These are phyloP conservation scores for Ottelia alismoides DNA, from an alignment of 106 monocot genomes.

Conservation along the genomic window DNA sequence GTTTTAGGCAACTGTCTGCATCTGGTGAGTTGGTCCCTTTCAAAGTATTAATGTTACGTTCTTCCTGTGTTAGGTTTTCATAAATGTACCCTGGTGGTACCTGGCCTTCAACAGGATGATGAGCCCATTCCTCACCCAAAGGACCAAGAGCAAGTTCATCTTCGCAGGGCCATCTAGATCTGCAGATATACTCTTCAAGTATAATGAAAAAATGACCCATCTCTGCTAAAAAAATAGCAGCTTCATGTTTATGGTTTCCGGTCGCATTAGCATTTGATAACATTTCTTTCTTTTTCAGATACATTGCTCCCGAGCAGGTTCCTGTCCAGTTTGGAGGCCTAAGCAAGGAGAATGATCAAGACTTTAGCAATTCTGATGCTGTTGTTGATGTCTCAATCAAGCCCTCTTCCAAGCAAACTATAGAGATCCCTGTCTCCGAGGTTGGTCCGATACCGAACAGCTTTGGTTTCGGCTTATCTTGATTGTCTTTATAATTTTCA, in stretches of 20 bases:
- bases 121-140: constrained; percentile 48
- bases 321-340: constrained; percentile 24
- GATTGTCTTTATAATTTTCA: too few relatives aligned
- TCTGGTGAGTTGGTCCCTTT: too few relatives aligned
- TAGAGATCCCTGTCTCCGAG: constrained; percentile 18
- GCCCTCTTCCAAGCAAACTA: constrained; percentile 10
- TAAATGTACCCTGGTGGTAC: constrained; percentile 70
- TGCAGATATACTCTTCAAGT: constrained; percentile 40
- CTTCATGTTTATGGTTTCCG: too few relatives aligned
- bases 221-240: too few relatives aligned
- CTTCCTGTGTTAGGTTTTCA: constrained; percentile 51
- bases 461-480: too few relatives aligned
- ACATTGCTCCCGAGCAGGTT: constrained; percentile 27
- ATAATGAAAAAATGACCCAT: too few relatives aligned
- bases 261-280: background rate
- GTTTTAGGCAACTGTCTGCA: too few relatives aligned
- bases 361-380: constrained; percentile 15
- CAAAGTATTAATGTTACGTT: too few relatives aligned
- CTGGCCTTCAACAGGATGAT: constrained; percentile 51
- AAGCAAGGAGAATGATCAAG: constrained; percentile 17
- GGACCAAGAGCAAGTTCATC: constrained; percentile 70
- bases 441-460: too few relatives aligned
- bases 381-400: constrained; percentile 12
- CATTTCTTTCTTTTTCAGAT: constrained; percentile 6
- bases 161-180: constrained; percentile 40